Evolutionary conservation across 2,329 filamentous ascomycete species (phyloP), one percentile per base, ranked within the genome.

Genomic region (Gnomoniopsis sp.): DNA sequence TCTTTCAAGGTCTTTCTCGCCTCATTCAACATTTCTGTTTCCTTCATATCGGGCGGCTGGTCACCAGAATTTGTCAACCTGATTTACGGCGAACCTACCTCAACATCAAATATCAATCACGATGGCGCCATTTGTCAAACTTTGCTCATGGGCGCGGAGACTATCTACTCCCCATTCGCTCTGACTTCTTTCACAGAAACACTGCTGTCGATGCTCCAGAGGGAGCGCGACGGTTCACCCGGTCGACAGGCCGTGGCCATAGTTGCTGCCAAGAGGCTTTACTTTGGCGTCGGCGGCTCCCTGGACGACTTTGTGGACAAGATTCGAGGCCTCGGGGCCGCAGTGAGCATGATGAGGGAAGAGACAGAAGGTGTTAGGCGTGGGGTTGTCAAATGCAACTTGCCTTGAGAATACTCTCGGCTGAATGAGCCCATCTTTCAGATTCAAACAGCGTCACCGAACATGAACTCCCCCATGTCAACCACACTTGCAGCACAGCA

Each of bases 241-340:
- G 68, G 69, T 3, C 76, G 78, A 53, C 74, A 76, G 53, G 83
- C 85, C 0, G 82, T 81, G 51, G 86, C 88, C 1, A 75, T 91
- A 21, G 81, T 93, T 6, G 90, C 83, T 2, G 90, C 90, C 1
- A 95, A 95, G 75, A 83, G 85, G 64, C 79, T 93, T 12, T 95
- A 95, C 72, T 95, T 95, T 72, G 90, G 90, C 2, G 90, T 95
- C 6, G 90, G 90, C 0, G 90, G 90, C 0, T 92, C 89, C 21
- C 80, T 95, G 22, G 88, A 91, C 69, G 89, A 90, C 64, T 91
- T 95, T 65, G 75, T 87, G 50, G 72, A 77, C 53, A 77, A 74
- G 62, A 80, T 84, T 46, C 74, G 74, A 56, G 73, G 69, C 0
- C 76, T 76, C 41, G 84, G 83, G 2, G 77, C 74, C 12, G 62